Evolutionary conservation across 2,329 filamentous ascomycete species (phyloP).

Genomic region (Dactylonectria estremocensis): DNA sequence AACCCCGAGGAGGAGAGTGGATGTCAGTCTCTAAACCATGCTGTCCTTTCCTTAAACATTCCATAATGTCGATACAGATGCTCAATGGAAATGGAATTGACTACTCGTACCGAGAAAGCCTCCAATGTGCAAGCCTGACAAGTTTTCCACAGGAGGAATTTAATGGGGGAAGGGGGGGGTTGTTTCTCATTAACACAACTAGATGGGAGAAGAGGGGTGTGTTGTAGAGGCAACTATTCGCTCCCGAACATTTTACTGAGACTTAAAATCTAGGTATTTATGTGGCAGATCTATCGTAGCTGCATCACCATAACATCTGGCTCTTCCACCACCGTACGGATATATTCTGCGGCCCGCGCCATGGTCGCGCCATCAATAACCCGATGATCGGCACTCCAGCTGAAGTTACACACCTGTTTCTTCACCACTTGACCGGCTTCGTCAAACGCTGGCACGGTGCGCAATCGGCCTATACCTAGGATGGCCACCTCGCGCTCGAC

Average conservation of each 20-base stretch:
- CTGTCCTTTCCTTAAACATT: too few species aligned
- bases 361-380: constrained; percentile 96
- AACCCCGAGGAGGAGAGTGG: too few species aligned
- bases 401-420: constrained; percentile 89
- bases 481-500: constrained; percentile 94
- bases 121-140: too few species aligned
- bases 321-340: constrained; percentile 84
- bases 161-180: too few species aligned
- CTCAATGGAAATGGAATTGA: too few species aligned
- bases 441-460: constrained; percentile 84
- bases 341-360: constrained; percentile 88
- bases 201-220: background rate
- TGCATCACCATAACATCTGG: constrained; percentile 90
- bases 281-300: constrained; percentile 72
- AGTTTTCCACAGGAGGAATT: too few species aligned
- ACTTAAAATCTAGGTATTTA: background rate
- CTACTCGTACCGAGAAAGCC: too few species aligned
- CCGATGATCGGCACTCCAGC: constrained; percentile 96
- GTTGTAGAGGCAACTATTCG: background rate
- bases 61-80: too few species aligned
- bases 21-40: too few species aligned
- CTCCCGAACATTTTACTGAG: background rate
- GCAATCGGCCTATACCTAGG: constrained; percentile 87
- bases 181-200: background rate
- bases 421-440: constrained; percentile 73